phyloP scores from a whole-genome alignment of 73 alveolate species.

The Paramecium sonneborni region DNA sequence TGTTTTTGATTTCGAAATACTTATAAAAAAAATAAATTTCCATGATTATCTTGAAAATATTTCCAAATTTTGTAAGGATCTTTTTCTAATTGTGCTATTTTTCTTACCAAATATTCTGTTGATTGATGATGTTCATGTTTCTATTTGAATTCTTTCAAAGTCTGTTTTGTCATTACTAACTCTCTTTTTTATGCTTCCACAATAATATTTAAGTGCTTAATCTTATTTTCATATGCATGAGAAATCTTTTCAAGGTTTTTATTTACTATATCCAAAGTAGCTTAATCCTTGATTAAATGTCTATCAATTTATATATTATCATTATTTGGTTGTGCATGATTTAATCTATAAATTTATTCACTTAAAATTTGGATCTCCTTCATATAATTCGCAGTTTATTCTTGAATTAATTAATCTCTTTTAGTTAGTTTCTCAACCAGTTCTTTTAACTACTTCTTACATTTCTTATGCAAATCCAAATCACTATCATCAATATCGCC shows the following conservation, averaged over 20 bases:
- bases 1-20: not conserved
- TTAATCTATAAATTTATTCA: not conserved
- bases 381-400: not conserved
- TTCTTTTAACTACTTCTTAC: constrained; percentile 8
- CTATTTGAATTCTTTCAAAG: not conserved
- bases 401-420: not conserved
- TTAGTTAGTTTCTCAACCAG: not conserved
- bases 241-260: not conserved
- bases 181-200: not conserved
- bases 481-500: constrained; percentile 6
- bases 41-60: not conserved
- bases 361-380: not conserved
- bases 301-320: not conserved
- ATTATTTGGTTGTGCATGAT: not conserved
- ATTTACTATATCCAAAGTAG: not conserved
- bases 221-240: not conserved
- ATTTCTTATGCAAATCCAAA: not conserved
- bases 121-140: not conserved
- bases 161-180: not conserved
- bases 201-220: not conserved
- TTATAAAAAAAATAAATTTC: not conserved
- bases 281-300: not conserved
- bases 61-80: constrained; percentile 22
- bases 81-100: not conserved
- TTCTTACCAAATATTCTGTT: not conserved